Base-by-base conservation (phyloP, 2,329 filamentous ascomycete species). In the Pestalotiopsis sp. region DNA sequence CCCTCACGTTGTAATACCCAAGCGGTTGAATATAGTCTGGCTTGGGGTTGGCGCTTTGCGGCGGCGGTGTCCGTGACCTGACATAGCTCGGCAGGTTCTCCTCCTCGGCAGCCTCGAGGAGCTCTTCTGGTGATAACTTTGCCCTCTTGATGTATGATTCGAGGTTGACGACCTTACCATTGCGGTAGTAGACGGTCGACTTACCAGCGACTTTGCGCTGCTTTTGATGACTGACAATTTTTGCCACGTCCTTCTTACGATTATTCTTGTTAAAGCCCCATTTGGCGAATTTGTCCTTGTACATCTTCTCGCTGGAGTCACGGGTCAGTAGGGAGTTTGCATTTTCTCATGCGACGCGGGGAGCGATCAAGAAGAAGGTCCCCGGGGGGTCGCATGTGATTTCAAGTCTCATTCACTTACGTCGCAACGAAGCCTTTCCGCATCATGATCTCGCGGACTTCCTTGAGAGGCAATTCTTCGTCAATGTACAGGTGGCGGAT, bases 221-320 rank as follows among this genome's bases (percentile, higher is more conserved):
- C 25, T 69, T 70, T 56, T 74, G 70, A 27, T 73, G 41, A 63
- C 71, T 69, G 20, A 75, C 63, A 73, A 75, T 75, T 70, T 70
- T 67, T 14, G 73, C 73, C 25, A 75, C 71, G 59, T 74, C 73
- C 14, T 73, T 72, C 66, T 70, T 72, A 66, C 70, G 71, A 52
- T 75, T 75, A 57, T 75, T 75, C 65, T 75, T 75, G 14, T 71
- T 71, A 66, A 73, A 75, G 1, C 73, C 72, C 73, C 73, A 75
- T 70, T 73, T 71, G 25, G 68, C 67, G 59, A 75, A 72, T 56
- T 73, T 74, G 7, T 73, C 70, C 57, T 75, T 75, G 60, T 74
- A 75, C 73, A 75, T 75, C 61, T 68, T 68, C 31, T 63, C 66
- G 23, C 56, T 73, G 72, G 61, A 25, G 58, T 72, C 66, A 68